Evolutionary conservation across 2,329 filamentous ascomycete genomes (phyloP), one percentile per base, ranked within the genome.

Genomic region (Xylaria sp.): DNA sequence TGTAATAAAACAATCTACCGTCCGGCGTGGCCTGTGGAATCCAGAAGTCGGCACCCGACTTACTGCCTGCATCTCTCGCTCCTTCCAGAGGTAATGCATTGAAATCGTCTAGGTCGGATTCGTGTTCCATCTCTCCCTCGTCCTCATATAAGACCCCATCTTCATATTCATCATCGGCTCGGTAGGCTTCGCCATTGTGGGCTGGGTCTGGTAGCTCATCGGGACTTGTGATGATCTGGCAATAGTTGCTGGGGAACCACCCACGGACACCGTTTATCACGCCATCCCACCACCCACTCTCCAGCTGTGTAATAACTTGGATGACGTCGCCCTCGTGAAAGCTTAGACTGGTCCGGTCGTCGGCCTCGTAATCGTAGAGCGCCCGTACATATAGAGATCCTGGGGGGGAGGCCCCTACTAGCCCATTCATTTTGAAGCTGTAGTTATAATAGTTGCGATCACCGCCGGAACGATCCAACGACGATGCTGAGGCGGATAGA

Each of bases 191-290:
- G 53, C 79, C 84, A 73, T 86, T 88, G 61, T 86, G 85, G 71
- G 84, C 83, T 14, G 86, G 82, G 62, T 93, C 90, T 50, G 88
- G 86, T 34, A 91, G 84, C 70, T 97, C 92, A 74, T 93, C 91
- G 59, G 91, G 87, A 74, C 89, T 90, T 68, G 89, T 88, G 75
- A 98, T 92, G 71, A 96, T 89, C 73, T 93, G 90, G 83, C 96
- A 98, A 83, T 99, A 99, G 81, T 99, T 99, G 85, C 95, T 98
- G 45, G 96, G 96, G 80, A 99, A 99, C 96, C 96, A 99, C 79
- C 96, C 96, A 78, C 96, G 91, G 74, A 97, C 92, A 67, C 94
- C 93, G 77, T 98, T 96, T 79, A 99, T 97, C 64, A 99, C 93
- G 57, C 96, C 96, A 82, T 99, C 96, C 96, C 96, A 99, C 96